Base-by-base conservation (phyloP, 2,329 filamentous ascomycete genomes). In the Aspergillus caelatus region DNA sequence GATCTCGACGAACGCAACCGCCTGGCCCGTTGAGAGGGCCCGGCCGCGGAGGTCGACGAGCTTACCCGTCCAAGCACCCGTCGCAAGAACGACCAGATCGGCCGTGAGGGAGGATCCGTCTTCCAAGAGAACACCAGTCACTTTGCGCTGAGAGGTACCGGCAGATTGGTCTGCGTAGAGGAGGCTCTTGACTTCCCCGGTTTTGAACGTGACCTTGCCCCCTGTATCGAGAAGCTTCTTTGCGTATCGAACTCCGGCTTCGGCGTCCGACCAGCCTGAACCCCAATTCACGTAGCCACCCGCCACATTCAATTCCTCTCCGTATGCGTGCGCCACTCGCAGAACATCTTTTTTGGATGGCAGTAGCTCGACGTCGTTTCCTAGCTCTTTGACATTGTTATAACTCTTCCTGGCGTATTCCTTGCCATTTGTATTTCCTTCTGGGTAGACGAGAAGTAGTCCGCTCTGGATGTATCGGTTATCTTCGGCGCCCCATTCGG, bases 41-140 rank as follows among this genome's bases (percentile, higher is more conserved):
- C 91, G 86, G 30, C 92, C 92, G 54, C 89, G 83, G 0, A 97
- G 82, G 76, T 97, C 91, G 61, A 97, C 80, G 26, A 97, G 83
- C 1, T 86, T 84, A 2, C 89, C 86, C 2, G 91, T 92, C 94
- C 94, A 98, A 5, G 94, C 93, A 19, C 94, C 94, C 0, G 93
- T 89, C 0, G 94, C 93, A 2, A 96, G 84, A 61, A 97, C 83
- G 39, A 91, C 89, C 9, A 96, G 83, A 63, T 92, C 91, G 2
- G 91, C 91, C 4, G 78, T 79, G 8, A 92, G 67, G 11, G 74
- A 79, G 8, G 76, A 76, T 1, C 83, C 84, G 65, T 85, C 79
- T 2, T 72, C 70, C 12, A 91, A 80, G 36, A 73, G 71, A 19
- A 89, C 82, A 21, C 88, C 88, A 3, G 71, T 76, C 59, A 75